Conservation (phyloP, 805 yeast genomes). For the Spathaspora arborariae region DNA sequence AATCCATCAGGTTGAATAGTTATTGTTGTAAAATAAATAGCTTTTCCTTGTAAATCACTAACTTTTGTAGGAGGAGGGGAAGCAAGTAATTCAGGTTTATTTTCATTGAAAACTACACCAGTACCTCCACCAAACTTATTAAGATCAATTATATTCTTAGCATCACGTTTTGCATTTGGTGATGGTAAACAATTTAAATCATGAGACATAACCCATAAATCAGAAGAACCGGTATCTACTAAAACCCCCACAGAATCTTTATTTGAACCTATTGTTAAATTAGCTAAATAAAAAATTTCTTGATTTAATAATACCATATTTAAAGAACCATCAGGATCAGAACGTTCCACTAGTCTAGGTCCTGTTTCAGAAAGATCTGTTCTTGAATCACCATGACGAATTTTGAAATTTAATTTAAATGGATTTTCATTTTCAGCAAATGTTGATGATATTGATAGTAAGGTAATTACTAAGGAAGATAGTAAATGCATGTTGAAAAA, state of each 20-base stretch:
- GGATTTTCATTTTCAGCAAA: not conserved
- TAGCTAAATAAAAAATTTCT: slow-evolving; percentile 27
- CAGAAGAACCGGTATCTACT: slow-evolving; percentile 42
- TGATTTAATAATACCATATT: slow-evolving; percentile 19
- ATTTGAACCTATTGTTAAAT: slow-evolving; percentile 27
- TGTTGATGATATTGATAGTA: not conserved
- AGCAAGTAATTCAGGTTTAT: too few species aligned
- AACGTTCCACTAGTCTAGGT: slow-evolving; percentile 15
- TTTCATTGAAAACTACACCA: slow-evolving; percentile 2
- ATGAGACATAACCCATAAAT: slow-evolving; percentile 38
- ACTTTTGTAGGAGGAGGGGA: slow-evolving; percentile 1
- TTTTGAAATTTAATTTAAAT: slow-evolving; percentile 6
- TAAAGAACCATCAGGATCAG: slow-evolving; percentile 12
- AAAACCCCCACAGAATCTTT: slow-evolving; percentile 25
- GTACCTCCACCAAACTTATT: slow-evolving; percentile 5
- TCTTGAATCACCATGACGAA: slow-evolving; percentile 9
- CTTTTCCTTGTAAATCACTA: not conserved
- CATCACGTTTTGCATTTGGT: not conserved
- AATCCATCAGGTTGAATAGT: slow-evolving; percentile 5
- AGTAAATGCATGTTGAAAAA: not conserved
- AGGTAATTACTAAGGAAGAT: not conserved
- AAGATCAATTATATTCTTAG: not conserved
- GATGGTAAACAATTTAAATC: slow-evolving; percentile 20
- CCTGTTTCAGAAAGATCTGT: slow-evolving; percentile 6
- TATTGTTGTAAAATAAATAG: not conserved